phyloP scores from a whole-genome alignment of 2,329 filamentous ascomycete species.

The Colletotrichum paranaense region DNA sequence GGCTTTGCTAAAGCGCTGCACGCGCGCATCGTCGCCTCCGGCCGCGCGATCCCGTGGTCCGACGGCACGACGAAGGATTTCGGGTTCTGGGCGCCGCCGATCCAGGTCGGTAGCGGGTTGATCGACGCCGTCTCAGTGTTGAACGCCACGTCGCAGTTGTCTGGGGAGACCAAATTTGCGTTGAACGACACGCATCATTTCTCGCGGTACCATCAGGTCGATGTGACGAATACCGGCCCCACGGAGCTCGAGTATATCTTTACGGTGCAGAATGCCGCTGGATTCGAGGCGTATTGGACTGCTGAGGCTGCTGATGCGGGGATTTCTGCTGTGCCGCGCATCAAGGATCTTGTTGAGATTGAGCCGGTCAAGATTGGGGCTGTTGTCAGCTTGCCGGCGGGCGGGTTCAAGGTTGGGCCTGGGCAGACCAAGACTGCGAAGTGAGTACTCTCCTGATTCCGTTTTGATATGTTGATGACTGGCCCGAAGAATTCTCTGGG shows the following conservation, averaged over 20 bases:
- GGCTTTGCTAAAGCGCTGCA: conserved; percentile 35
- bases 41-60: conserved; percentile 29
- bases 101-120: conserved; percentile 53
- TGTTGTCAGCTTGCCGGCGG: conserved; percentile 21
- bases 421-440: conserved; percentile 35
- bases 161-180: conserved; percentile 50
- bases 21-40: conserved; percentile 34
- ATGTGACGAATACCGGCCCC: conserved; percentile 50
- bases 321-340: not conserved
- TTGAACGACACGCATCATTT: conserved; percentile 56
- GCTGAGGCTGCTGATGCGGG: conserved; percentile 13
- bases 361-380: conserved; percentile 23
- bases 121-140: conserved; percentile 45
- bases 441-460: not conserved
- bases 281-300: conserved; percentile 44
- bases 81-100: conserved; percentile 45
- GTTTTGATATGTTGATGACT: too few relatives aligned
- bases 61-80: conserved; percentile 32
- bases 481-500: too few relatives aligned
- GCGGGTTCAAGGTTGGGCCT: conserved; percentile 29
- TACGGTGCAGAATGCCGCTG: conserved; percentile 44
- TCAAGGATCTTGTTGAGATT: conserved; percentile 28
- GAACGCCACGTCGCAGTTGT: conserved; percentile 41
- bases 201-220: conserved; percentile 37
- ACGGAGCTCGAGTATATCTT: conserved; percentile 47